phyloP scores from a whole-genome alignment of 805 yeast genomes.

The Sugiyamaella chiloensis region DNA sequence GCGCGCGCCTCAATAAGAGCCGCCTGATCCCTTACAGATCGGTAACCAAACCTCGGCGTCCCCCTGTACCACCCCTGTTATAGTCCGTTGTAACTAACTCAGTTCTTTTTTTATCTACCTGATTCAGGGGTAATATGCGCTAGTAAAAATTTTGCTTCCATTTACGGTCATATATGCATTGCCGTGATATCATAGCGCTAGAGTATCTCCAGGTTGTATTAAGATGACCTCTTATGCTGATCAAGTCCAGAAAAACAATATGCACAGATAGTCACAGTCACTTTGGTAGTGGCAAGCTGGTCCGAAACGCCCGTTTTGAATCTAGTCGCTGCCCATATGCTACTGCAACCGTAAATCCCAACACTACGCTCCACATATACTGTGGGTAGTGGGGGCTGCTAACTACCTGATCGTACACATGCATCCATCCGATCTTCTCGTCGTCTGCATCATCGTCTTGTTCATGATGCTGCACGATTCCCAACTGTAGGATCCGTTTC shows the following conservation, averaged over 20 bases:
- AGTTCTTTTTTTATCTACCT: background rate
- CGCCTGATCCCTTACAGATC: background rate
- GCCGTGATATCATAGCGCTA: background rate
- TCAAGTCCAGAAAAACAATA: too few relatives aligned
- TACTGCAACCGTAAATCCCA: conserved; percentile 18
- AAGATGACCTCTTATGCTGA: too few relatives aligned
- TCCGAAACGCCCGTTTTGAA: background rate
- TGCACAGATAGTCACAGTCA: background rate
- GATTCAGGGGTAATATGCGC: conserved; percentile 3
- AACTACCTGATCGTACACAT: conserved; percentile 14
- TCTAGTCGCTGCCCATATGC: conserved; percentile 17
- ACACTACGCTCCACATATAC: conserved; percentile 17
- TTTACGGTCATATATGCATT: background rate
- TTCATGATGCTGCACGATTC: conserved; percentile 6
- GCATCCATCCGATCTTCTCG: conserved; percentile 26
- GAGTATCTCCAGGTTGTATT: too few relatives aligned
- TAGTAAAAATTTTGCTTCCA: background rate
- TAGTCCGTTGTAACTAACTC: background rate
- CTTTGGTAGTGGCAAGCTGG: background rate
- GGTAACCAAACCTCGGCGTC: background rate
- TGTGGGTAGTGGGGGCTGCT: background rate
- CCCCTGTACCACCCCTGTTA: too few relatives aligned
- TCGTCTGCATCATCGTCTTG: conserved; percentile 22
- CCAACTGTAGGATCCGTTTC: conserved; percentile 13
- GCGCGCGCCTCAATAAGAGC: background rate